A percentile compares a stretch with the other conserved stretches of the same genome.
Evolutionary conservation across 164 flowering plant species (phyloP).

Genomic region (Berberis thunbergii): DNA sequence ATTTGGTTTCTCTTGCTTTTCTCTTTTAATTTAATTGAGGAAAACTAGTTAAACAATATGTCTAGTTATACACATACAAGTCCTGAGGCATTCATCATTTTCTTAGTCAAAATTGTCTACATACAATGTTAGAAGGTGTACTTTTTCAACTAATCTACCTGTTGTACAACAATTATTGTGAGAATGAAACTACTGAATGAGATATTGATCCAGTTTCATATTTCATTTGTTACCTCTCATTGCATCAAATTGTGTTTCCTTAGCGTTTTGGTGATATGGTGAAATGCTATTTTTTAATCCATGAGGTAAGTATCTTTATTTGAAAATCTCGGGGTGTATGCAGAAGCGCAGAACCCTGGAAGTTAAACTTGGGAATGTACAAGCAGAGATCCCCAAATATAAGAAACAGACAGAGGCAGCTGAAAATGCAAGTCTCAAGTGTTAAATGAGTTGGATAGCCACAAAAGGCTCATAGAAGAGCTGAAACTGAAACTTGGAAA

Average conservation of each 20-base stretch:
- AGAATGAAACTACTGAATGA: too few species aligned
- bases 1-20: too few species aligned
- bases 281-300: neutral
- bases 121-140: too few species aligned
- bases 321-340: neutral
- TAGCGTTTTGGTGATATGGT: neutral
- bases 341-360: slow-evolving; percentile 64
- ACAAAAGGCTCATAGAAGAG: slow-evolving; percentile 70
- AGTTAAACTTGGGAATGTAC: slow-evolving; percentile 61
- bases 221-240: too few species aligned
- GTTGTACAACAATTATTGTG: too few species aligned
- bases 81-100: too few species aligned
- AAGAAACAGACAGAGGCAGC: slow-evolving; percentile 50
- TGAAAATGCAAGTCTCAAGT: slow-evolving; percentile 47
- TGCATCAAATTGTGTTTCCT: neutral
- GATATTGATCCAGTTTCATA: too few species aligned
- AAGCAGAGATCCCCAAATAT: slow-evolving; percentile 55
- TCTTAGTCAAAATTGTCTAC: too few species aligned
- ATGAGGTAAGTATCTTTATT: neutral
- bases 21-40: too few species aligned
- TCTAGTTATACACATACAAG: too few species aligned
- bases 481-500: slow-evolving; percentile 68
- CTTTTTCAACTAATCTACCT: too few species aligned
- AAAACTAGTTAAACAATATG: too few species aligned
- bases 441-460: slow-evolving; percentile 55